Conservation (phyloP, 2,329 filamentous ascomycete species). For the Fusarium staphyleae region DNA sequence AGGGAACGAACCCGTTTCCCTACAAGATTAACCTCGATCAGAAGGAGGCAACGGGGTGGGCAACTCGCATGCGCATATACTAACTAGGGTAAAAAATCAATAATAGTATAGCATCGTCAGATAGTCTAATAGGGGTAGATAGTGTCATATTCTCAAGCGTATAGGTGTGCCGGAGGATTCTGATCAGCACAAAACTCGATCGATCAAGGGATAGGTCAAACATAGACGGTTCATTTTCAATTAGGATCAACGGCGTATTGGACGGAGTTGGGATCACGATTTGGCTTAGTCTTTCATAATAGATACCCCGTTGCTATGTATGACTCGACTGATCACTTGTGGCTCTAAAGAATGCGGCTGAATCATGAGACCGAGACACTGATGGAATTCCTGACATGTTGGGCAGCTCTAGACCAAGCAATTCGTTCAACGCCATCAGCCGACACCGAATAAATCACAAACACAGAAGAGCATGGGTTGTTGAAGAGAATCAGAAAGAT, state of each 20-base stretch:
- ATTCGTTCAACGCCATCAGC: background rate
- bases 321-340: background rate
- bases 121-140: too few species aligned
- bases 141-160: too few species aligned
- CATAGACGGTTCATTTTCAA: constrained; percentile 8
- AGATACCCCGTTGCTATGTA: constrained; percentile 38
- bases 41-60: constrained; percentile 75
- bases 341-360: background rate
- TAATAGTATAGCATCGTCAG: background rate
- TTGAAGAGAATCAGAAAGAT: constrained; percentile 6
- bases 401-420: background rate
- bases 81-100: constrained; percentile 50
- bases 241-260: constrained; percentile 29
- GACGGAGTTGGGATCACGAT: constrained; percentile 11
- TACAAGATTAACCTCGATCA: constrained; percentile 92
- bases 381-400: background rate
- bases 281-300: constrained; percentile 22
- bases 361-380: background rate
- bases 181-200: background rate
- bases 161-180: background rate
- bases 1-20: constrained; percentile 91
- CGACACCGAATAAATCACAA: background rate
- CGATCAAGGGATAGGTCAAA: constrained; percentile 3
- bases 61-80: constrained; percentile 79
- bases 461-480: background rate